Evolutionary conservation across 441 rosid genomes (phyloP).

Genomic region (Bruguiera hainesii): DNA sequence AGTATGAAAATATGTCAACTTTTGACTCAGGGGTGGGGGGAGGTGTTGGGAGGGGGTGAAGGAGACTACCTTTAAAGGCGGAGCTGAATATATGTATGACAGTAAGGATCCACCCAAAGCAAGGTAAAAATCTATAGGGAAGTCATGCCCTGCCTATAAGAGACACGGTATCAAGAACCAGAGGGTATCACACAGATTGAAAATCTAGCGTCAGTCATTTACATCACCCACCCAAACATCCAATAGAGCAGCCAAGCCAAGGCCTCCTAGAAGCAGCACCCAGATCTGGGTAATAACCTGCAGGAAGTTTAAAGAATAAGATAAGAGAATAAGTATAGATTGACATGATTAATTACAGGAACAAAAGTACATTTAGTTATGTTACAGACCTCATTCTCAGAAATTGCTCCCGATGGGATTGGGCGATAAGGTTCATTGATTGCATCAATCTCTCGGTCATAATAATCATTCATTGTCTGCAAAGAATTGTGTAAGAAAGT

Average conservation of each 20-base stretch:
- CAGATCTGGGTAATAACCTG: slow-evolving; percentile 90
- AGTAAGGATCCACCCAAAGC: slow-evolving; percentile 95
- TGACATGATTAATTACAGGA: neutral
- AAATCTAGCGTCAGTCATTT: slow-evolving; percentile 9
- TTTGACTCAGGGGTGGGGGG: neutral
- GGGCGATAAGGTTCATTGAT: slow-evolving; percentile 98
- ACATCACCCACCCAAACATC: slow-evolving; percentile 84
- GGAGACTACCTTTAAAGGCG: slow-evolving; percentile 79
- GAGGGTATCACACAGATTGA: slow-evolving; percentile 5
- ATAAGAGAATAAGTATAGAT: neutral
- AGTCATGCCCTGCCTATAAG: slow-evolving; percentile 82
- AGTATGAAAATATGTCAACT: slow-evolving; percentile 9
- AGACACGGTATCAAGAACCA: slow-evolving; percentile 25
- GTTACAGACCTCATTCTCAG: slow-evolving; percentile 78
- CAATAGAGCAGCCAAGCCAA: slow-evolving; percentile 68
- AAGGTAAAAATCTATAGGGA: slow-evolving; percentile 74
- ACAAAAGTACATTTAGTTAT: neutral
- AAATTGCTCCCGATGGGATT: slow-evolving; percentile 90
- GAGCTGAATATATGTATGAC: slow-evolving; percentile 95
- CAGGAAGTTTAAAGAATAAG: slow-evolving; percentile 20
- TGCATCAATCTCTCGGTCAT: slow-evolving; percentile 95
- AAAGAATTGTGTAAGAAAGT: slow-evolving; percentile 18
- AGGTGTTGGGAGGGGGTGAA: neutral
- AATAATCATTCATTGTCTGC: slow-evolving; percentile 91
- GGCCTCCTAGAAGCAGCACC: slow-evolving; percentile 86